Evolutionary conservation across 1,284 basidiomycete species (phyloP).

Genomic region (Dichomitus squalens): DNA sequence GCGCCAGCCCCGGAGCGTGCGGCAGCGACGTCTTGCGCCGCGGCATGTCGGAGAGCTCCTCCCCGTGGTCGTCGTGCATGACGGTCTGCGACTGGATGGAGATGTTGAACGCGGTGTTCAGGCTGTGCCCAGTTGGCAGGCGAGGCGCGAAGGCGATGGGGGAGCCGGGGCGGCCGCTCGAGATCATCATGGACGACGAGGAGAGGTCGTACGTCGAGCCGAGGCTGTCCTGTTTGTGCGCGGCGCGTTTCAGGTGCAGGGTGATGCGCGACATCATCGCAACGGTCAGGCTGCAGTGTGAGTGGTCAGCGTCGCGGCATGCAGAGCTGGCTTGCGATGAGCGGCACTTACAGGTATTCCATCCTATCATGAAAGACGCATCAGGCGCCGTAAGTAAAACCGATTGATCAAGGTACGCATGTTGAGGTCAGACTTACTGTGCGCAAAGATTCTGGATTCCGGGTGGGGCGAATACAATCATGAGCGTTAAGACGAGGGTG

Average conservation of each 20-base stretch:
- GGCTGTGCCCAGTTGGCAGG: background rate
- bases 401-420: too few species aligned
- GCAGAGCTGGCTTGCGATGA: too few species aligned
- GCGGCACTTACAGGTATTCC: conserved; percentile 48
- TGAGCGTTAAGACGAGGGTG: conserved; percentile 52
- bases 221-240: background rate
- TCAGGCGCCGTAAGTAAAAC: background rate
- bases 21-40: background rate
- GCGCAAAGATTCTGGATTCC: conserved; percentile 55
- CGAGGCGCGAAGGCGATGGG: background rate
- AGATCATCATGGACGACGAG: background rate
- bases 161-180: background rate
- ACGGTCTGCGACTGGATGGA: background rate
- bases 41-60: background rate
- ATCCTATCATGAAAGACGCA: conserved; percentile 35
- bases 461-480: conserved; percentile 46
- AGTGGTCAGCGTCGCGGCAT: background rate
- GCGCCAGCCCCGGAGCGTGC: background rate
- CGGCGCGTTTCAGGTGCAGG: conserved; percentile 39
- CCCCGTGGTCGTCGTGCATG: conserved; percentile 33
- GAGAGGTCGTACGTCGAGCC: background rate
- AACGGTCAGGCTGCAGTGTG: conserved; percentile 32
- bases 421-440: conserved; percentile 42
- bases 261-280: conserved; percentile 58
- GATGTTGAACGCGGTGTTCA: background rate